Conservation (phyloP, 345 rosid genomes). For the Trapa incisa region DNA sequence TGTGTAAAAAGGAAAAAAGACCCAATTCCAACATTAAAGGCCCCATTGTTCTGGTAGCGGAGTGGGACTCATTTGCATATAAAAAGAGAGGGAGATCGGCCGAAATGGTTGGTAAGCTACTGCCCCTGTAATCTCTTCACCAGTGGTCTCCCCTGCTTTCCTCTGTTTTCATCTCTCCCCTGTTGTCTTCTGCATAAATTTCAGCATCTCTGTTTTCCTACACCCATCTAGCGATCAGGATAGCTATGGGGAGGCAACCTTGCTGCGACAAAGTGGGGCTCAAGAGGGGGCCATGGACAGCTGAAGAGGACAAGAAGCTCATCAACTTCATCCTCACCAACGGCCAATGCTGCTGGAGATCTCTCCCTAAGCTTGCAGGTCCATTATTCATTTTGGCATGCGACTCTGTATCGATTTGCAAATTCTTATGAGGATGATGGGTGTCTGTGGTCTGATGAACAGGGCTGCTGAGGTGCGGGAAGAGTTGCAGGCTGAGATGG, state of each 20-base stretch:
- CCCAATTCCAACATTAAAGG: background rate
- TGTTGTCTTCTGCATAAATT: too few relatives aligned
- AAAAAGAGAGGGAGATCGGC: background rate
- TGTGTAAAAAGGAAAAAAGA: too few relatives aligned
- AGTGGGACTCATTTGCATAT: background rate
- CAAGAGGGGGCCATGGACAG: conserved; percentile 97
- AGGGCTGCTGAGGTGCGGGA: conserved; percentile 89
- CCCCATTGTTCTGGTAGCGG: background rate
- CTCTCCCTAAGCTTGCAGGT: conserved; percentile 92
- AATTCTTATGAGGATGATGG: background rate
- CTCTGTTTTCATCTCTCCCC: too few relatives aligned
- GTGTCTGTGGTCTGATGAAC: conserved; percentile 9
- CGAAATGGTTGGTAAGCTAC: background rate
- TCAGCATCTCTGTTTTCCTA: too few relatives aligned
- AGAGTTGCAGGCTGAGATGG: conserved; percentile 94
- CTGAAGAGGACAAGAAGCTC: conserved; percentile 90
- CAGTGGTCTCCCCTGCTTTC: too few relatives aligned
- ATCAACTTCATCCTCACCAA: conserved; percentile 72
- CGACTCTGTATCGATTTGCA: background rate
- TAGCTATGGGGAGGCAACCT: conserved; percentile 77
- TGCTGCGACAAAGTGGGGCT: conserved; percentile 94
- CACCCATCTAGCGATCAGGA: background rate
- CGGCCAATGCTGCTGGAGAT: conserved; percentile 99
- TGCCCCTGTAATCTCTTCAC: background rate
- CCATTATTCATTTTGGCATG: background rate